These are phyloP conservation scores for Cytospora piceae DNA, from an alignment of 2,329 filamentous ascomycete genomes.

Conservation along the genomic window DNA sequence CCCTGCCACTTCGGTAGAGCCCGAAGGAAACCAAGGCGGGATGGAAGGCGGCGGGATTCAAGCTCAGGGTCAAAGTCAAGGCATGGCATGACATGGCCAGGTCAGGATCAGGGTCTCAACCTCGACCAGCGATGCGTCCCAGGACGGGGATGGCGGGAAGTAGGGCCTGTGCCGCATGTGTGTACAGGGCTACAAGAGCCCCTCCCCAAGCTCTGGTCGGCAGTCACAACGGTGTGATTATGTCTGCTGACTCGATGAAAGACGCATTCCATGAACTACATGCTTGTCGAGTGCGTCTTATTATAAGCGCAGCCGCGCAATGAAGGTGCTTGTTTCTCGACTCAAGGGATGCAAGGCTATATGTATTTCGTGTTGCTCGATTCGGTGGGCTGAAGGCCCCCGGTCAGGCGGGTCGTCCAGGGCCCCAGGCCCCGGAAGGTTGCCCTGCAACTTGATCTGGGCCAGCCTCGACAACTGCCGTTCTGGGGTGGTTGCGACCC, in stretches of 20 bases:
- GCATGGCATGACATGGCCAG: background rate
- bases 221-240: constrained; percentile 7
- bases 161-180: constrained; percentile 16
- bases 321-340: background rate
- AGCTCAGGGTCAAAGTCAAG: background rate
- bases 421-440: constrained; percentile 6
- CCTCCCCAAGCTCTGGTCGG: background rate
- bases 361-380: constrained; percentile 7
- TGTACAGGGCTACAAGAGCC: constrained; percentile 3
- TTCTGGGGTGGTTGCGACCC: constrained; percentile 20
- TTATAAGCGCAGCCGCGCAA: background rate
- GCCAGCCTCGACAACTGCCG: constrained; percentile 26
- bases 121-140: constrained; percentile 10
- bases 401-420: background rate
- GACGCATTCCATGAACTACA: background rate
- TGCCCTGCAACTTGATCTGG: constrained; percentile 24
- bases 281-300: background rate
- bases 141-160: constrained; percentile 25
- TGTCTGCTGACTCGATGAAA: constrained; percentile 1
- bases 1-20: constrained; percentile 3
- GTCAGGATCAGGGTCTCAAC: constrained; percentile 19
- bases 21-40: background rate
- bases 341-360: constrained; percentile 2
- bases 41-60: constrained; percentile 2
- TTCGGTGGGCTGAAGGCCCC: background rate